Base-by-base conservation (phyloP, 176 grass and related monocot species). In the Aegilops speltoides region DNA sequence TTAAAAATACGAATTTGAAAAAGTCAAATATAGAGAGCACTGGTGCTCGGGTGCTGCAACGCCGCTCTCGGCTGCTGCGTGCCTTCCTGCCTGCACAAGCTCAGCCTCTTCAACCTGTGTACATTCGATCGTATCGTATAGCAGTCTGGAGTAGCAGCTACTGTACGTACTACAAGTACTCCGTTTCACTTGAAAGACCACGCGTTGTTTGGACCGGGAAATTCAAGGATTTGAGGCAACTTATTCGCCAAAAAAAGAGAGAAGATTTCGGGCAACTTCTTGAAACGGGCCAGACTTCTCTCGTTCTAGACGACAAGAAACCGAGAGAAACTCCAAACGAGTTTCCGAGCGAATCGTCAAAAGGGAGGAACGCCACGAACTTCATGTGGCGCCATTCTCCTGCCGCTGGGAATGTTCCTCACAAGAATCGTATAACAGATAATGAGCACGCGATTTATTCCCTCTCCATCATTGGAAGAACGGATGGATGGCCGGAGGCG, bases 391-490 rank as follows among this genome's bases (percentile, higher is more conserved):
- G 23, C 22, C 57, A 29, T 66, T 37, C 25, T 13, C 13, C 56
- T 20, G 46, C 29, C 16, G 31, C 23, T 20, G 41, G 8, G 85
- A 90, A 87, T 84, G 84, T 84, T 80, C 80, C 1, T 8, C 43
- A 0, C 11, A 20, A 67, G 33, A 73, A 57, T 79, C 13, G 68
- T 11, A n/a, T 57, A 62, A 52, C 9, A 11, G 54, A 54, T 22
- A 54, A 22, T 33, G 40, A 24, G 54, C 28, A 52, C 84, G 14
- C 11, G 72, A 20, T 68, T 86, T 78, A 22, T 82, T 77, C 33
- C 32, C 64, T 6, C 43, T 59, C 43, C 1, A 57, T 90, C 73
- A 56, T 79, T 76, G 41, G 10, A 29, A 1, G 4, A 43, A 79
- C 0, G 71, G 19, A 57, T 0, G 54, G 12, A 38, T 38, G 72